Evolutionary conservation across 2,329 filamentous ascomycete species (phyloP).

Genomic region (Cladosporium sp.): DNA sequence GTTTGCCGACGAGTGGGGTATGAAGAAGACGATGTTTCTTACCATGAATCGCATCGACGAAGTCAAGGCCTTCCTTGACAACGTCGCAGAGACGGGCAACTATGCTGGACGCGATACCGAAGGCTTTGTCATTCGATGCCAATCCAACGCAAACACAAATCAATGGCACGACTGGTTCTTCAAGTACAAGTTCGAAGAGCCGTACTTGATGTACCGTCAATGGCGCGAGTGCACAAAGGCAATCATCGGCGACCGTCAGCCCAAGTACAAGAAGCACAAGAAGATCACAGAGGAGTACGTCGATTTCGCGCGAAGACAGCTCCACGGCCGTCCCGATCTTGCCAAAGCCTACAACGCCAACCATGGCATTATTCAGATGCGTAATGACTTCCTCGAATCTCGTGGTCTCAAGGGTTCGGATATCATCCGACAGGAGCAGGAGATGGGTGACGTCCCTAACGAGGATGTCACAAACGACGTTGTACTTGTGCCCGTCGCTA

Average conservation of each 20-base stretch:
- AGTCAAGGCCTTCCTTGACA: conserved; percentile 77
- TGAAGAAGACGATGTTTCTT: conserved; percentile 80
- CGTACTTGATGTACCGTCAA: conserved; percentile 97
- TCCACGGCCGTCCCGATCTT: conserved; percentile 64
- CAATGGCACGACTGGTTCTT: conserved; percentile 95
- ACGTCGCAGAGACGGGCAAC: conserved; percentile 80
- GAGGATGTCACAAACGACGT: conserved; percentile 62
- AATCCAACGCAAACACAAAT: conserved; percentile 49
- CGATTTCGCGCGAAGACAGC: conserved; percentile 68
- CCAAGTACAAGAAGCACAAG: conserved; percentile 79
- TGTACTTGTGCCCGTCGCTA: conserved; percentile 85
- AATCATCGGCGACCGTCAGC: conserved; percentile 69
- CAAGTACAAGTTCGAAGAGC: conserved; percentile 99
- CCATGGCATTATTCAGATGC: conserved; percentile 89
- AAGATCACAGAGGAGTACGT: conserved; percentile 91
- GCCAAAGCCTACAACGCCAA: conserved; percentile 74
- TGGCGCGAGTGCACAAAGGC: conserved; percentile 97
- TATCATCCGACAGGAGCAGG: conserved; percentile 71
- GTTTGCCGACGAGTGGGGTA: conserved; percentile 91
- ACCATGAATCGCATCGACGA: conserved; percentile 68
- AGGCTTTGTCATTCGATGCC: conserved; percentile 91
- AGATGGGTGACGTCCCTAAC: conserved; percentile 48
- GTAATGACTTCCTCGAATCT: conserved; percentile 79
- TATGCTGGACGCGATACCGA: conserved; percentile 92
- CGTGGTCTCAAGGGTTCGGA: conserved; percentile 85